Evolutionary conservation across 2,329 filamentous ascomycete species (phyloP), one percentile per base, ranked within the genome.

Genomic region (Claviceps spartinae): DNA sequence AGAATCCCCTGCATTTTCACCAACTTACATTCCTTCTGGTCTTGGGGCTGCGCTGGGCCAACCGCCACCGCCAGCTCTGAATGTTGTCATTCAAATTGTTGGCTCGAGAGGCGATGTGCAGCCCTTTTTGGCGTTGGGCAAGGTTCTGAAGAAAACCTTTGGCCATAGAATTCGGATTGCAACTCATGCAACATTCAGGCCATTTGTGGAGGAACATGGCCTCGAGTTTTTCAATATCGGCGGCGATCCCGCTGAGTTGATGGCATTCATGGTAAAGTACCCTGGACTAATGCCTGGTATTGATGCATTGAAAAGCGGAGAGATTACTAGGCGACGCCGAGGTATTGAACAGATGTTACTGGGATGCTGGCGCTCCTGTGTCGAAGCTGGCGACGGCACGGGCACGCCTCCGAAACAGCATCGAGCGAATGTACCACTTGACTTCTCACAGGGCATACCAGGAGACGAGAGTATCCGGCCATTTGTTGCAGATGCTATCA

Each of bases 201-300:
- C 71, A 1, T 86, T 88, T 57, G 81, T 89, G 3, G 76, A 81
- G 54, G 78, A 85, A 50, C 81, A 82, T 62, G 83, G 76, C 0
- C 73, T 90, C 14, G 86, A 89, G 60, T 90, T 88, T 65, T 88
- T 85, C 65, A 78, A 70, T 55, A 85, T 88, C 49, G 84, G 85
- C n/a, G 85, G 85, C 2, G 83, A 89, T 62, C 85, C 85, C 1
- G 77, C 81, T 1, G 78, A 86, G 60, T 71, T 88, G 44, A 89
- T 88, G 85, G 86, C 88, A 3, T 94, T 91, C 61, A 94, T 94
- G 88, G 88, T 93, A 46, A 90, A 90, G 66, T 86, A 93, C 58
- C 87, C 88, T 0, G 86, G 88, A 0, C 71, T 95, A 37, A 88
- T 94, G 83, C 88, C 88, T 1, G 85, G 85, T 0, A 79, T 91